These are phyloP conservation scores for Mediolabrus comicus DNA, from an alignment of 108 stramenopile genomes.

Conservation along the genomic window DNA sequence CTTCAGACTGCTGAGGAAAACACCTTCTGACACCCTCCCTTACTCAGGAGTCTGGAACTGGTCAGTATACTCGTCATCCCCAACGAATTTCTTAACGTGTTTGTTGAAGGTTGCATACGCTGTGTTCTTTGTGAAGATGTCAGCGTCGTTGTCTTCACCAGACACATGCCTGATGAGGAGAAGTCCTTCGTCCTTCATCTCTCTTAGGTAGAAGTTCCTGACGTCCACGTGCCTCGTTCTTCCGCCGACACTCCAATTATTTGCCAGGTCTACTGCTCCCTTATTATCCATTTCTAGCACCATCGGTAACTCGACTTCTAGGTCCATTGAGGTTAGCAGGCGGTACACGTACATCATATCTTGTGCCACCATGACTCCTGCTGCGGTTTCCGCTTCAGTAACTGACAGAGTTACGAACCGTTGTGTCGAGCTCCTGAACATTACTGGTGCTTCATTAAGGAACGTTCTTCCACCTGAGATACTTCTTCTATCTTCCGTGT, in stretches of 20 bases:
- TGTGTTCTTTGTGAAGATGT: slow-evolving; percentile 19
- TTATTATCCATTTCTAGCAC: slow-evolving; percentile 42
- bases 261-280: slow-evolving; percentile 37
- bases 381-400: slow-evolving; percentile 41
- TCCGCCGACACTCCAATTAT: slow-evolving; percentile 46
- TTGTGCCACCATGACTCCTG: slow-evolving; percentile 35
- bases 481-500: slow-evolving; percentile 11
- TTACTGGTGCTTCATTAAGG: slow-evolving; percentile 13
- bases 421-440: slow-evolving; percentile 31
- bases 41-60: neutral
- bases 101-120: neutral
- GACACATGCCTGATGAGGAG: slow-evolving; percentile 1
- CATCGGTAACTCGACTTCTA: slow-evolving; percentile 50
- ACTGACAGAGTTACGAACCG: slow-evolving; percentile 36
- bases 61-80: neutral
- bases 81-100: neutral
- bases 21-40: neutral
- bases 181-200: slow-evolving; percentile 36
- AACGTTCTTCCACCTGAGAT: slow-evolving; percentile 3
- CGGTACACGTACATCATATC: slow-evolving; percentile 37
- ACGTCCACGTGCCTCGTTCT: slow-evolving; percentile 41
- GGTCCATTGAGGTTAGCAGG: slow-evolving; percentile 13
- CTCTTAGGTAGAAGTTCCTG: slow-evolving; percentile 15
- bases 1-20: neutral
- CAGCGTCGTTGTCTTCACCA: slow-evolving; percentile 1